These are phyloP conservation scores for Solanum lycopersicoides DNA, from an alignment of 257 asterid species.

Conservation along the genomic window DNA sequence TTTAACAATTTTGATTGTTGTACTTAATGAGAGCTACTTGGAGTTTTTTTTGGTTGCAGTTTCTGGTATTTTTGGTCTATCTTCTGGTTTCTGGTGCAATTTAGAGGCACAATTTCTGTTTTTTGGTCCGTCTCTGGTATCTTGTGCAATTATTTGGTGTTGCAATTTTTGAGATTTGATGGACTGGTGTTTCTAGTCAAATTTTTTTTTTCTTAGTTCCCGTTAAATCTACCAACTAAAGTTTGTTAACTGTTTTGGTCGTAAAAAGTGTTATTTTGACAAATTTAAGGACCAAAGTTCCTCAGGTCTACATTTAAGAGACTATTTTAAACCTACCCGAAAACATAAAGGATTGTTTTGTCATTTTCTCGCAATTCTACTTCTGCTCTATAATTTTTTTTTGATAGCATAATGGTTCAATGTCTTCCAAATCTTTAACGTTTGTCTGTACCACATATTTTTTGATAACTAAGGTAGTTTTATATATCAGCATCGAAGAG, in stretches of 20 bases:
- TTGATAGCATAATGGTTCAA: not conserved
- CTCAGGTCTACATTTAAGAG: not conserved
- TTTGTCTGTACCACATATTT: not conserved
- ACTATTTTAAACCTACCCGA: not conserved
- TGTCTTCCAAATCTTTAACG: not conserved
- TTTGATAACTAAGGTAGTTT: not conserved
- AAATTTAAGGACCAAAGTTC: not conserved
- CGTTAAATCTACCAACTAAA: not conserved
- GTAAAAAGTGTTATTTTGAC: not conserved
- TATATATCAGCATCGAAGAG: not conserved
- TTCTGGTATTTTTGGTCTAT: not conserved
- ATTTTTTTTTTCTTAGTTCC: not conserved
- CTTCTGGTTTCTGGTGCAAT: not conserved
- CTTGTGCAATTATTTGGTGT: not conserved
- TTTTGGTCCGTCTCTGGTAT: not conserved
- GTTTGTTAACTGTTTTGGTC: not conserved
- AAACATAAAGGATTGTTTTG: not conserved
- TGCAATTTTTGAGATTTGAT: not conserved
- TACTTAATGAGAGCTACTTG: not conserved
- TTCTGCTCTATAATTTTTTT: not conserved
- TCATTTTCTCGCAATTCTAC: not conserved
- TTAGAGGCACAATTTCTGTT: not conserved
- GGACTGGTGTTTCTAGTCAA: not conserved
- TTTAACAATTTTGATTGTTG: not conserved
- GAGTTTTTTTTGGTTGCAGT: not conserved